A percentile compares a stretch with the other conserved stretches of the same genome.
These are phyloP conservation scores for Allium fistulosum DNA, from an alignment of 106 monocot species.

Conservation along the genomic window DNA sequence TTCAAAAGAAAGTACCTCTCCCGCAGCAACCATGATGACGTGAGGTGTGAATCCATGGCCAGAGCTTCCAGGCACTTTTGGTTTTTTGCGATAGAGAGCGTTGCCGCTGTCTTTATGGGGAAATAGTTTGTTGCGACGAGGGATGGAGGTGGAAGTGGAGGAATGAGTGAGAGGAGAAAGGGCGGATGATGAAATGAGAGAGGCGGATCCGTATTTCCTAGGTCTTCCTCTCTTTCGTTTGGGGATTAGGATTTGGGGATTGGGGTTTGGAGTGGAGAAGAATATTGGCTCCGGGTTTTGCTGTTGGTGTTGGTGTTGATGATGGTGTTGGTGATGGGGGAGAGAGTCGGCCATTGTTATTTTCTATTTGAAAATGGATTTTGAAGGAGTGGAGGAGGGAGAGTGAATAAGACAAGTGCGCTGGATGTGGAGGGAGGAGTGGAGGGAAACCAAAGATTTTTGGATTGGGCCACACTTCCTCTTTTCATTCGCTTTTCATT, in stretches of 20 bases:
- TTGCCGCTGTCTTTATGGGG: neutral
- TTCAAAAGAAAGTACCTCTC: conserved; percentile 25
- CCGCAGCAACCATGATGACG: conserved; percentile 33
- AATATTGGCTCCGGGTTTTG: neutral
- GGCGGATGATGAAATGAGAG: neutral
- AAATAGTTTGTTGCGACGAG: neutral
- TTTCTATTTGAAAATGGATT: neutral
- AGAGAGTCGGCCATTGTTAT: conserved; percentile 1
- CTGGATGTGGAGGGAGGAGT: too few relatives aligned
- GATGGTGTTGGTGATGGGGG: neutral
- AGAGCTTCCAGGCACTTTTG: conserved; percentile 19
- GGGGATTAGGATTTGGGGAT: neutral
- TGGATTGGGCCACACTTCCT: too few relatives aligned
- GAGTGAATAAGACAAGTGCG: too few relatives aligned
- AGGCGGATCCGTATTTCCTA: neutral
- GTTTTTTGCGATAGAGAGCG: neutral
- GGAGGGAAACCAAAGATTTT: too few relatives aligned
- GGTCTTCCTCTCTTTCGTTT: conserved; percentile 4
- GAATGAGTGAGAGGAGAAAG: neutral
- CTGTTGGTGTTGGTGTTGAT: neutral
- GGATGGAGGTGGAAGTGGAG: neutral
- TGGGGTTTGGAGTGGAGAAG: neutral
- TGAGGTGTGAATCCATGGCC: conserved; percentile 43
- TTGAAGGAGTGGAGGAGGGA: too few relatives aligned
- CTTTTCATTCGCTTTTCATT: too few relatives aligned